Evolutionary conservation across 2,329 filamentous ascomycete species (phyloP).

Genomic region (Metarhizium sp.): DNA sequence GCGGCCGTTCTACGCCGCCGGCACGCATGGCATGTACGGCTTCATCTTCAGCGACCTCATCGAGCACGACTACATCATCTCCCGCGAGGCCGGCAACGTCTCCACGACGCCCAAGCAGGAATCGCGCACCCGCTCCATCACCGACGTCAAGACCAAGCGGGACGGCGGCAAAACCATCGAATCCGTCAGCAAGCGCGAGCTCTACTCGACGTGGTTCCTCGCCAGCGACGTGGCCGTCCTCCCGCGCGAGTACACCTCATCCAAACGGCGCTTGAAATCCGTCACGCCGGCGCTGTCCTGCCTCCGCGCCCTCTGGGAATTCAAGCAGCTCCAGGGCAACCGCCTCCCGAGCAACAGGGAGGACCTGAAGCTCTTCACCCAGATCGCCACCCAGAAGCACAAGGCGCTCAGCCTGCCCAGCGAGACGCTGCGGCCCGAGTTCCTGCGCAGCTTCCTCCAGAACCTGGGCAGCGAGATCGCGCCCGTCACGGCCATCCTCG

Average conservation of each 20-base stretch:
- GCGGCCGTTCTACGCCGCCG: constrained; percentile 81
- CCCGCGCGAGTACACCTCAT: constrained; percentile 55
- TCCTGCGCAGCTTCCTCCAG: constrained; percentile 76
- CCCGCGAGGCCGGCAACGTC: constrained; percentile 74
- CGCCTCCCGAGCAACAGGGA: constrained; percentile 47
- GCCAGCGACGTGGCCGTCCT: constrained; percentile 69
- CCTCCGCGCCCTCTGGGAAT: constrained; percentile 84
- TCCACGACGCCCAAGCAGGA: constrained; percentile 57
- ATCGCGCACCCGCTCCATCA: constrained; percentile 66
- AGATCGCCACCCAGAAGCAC: constrained; percentile 68
- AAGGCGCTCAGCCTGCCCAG: constrained; percentile 60
- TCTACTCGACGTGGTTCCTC: constrained; percentile 82
- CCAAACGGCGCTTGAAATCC: constrained; percentile 57
- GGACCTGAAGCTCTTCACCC: constrained; percentile 70
- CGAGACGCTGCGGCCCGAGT: constrained; percentile 58
- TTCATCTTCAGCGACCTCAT: constrained; percentile 94
- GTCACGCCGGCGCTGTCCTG: constrained; percentile 83
- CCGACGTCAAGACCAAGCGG: constrained; percentile 61
- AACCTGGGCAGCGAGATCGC: constrained; percentile 78
- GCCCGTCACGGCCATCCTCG: constrained; percentile 80
- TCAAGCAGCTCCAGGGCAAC: constrained; percentile 44
- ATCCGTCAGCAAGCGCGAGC: constrained; percentile 82
- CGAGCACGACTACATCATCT: constrained; percentile 79
- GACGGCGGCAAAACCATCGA: constrained; percentile 64
- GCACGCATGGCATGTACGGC: constrained; percentile 82